Evolutionary conservation across 139 green algal genomes (phyloP).

Genomic region (Haematococcus lacustris): DNA sequence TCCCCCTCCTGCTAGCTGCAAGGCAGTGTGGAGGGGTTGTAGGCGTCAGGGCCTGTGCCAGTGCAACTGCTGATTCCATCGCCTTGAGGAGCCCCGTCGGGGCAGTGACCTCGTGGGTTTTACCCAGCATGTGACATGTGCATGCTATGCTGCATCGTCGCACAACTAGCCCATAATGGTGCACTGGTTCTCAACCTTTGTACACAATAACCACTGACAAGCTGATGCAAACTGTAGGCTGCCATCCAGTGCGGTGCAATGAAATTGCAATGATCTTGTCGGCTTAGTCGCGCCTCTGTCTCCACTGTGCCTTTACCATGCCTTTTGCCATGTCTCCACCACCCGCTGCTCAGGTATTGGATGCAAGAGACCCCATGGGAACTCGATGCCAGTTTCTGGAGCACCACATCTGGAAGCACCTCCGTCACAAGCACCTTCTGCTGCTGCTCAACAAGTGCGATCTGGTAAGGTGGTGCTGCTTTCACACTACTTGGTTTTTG

Average conservation of each 20-base stretch:
- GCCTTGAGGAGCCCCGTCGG: constrained; percentile 57
- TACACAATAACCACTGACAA: no score
- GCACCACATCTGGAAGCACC: constrained; percentile 85
- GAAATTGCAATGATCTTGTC: no score
- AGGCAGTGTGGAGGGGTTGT: constrained; percentile 9
- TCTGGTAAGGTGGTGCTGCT: constrained; percentile 67
- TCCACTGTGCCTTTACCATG: no score
- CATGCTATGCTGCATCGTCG: not conserved
- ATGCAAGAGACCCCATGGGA: constrained; percentile 91
- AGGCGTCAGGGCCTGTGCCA: not conserved
- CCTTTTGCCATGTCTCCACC: no score
- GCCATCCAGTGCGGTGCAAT: no score
- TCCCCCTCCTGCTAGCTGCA: constrained; percentile 1
- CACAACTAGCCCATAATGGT: not conserved
- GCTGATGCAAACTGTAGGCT: no score
- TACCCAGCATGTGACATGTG: constrained; percentile 53
- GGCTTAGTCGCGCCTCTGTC: no score
- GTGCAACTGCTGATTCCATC: constrained; percentile 60
- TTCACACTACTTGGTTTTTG: no score
- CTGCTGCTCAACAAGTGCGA: constrained; percentile 98
- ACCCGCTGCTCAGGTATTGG: constrained; percentile 93
- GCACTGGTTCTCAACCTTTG: no score
- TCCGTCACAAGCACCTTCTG: constrained; percentile 93
- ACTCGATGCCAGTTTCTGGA: constrained; percentile 92
- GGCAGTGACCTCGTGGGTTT: constrained; percentile 55